Base-by-base conservation (phyloP, 768 basidiomycete species). In the Termitomyces sp. region DNA sequence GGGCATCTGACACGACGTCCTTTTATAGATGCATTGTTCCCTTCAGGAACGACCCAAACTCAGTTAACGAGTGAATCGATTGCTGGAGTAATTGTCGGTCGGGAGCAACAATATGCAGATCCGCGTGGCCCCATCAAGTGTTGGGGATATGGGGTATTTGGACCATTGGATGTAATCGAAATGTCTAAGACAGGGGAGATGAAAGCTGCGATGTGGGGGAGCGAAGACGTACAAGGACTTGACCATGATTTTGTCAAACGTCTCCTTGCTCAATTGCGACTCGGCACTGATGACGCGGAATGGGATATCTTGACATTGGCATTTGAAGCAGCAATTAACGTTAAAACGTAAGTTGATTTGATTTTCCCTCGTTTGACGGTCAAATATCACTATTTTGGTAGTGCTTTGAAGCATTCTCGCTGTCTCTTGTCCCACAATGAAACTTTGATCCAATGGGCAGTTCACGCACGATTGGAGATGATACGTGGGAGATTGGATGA, bases 391-490 rank as follows among this genome's bases (percentile, higher is more conserved):
- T 18, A 46, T 40, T 43, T 35, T 38, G n/a, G 3, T 58, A 92
- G 90, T 61, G 87, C 90, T 8, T 57, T 85, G 33, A 90, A 86
- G 68, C 71, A 84, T 40, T 93, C 92, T 9, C 86, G 85, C 36
- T 67, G 70, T 2, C 73, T 90, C 22, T 77, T 94, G 26, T 81
- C 87, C 3, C 71, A 76, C 40, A 80, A 78, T 20, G 79, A 84
- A 46, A 88, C 89, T 7, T 63, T 87, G 36, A 68, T 67, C 10
- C 85, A 81, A 54, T 93, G 92, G 92, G 76, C 76, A n/a, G 77
- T 78, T n/a, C 90, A 92, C 71, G 89, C 87, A 13, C 83, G 81
- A 52, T 76, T 94, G 18, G 88, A 93, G 66, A 77, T 79, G 33
- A 67, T 85, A 45, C 84, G 89, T 9, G 85, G 84, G 11, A 80